phyloP scores from a whole-genome alignment of 1,284 basidiomycete genomes.

The Gymnopus androsaceus region DNA sequence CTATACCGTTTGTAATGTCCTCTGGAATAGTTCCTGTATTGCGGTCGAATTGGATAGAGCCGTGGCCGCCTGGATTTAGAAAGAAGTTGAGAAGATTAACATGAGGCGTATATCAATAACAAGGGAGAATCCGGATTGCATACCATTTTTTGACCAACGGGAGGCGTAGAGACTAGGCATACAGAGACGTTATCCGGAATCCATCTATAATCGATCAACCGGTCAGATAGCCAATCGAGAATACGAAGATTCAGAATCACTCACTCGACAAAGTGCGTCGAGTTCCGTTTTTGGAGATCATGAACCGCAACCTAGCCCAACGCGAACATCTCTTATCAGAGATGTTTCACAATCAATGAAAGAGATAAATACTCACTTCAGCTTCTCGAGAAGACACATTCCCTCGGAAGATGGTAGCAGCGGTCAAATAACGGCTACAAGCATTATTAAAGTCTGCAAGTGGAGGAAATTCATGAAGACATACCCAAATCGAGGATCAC shows the following conservation, averaged over 20 bases:
- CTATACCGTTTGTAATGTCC: conserved; percentile 66
- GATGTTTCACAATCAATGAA: background rate
- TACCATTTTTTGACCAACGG: conserved; percentile 75
- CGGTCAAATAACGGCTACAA: conserved; percentile 80
- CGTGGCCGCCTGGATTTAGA: conserved; percentile 70
- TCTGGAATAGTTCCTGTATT: conserved; percentile 89
- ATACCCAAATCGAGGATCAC: conserved; percentile 77
- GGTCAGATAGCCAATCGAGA: background rate
- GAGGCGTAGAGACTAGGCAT: conserved; percentile 81
- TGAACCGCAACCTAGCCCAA: conserved; percentile 46
- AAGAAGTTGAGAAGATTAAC: background rate
- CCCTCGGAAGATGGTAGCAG: conserved; percentile 87
- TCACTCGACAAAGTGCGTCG: conserved; percentile 77
- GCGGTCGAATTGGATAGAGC: conserved; percentile 85
- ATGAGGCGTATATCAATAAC: background rate
- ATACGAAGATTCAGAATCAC: conserved; percentile 22
- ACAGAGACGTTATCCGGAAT: conserved; percentile 85
- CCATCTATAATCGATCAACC: conserved; percentile 52
- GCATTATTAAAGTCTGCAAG: conserved; percentile 5
- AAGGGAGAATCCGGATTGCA: conserved; percentile 19
- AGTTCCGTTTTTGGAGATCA: conserved; percentile 72
- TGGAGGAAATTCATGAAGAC: conserved; percentile 25
- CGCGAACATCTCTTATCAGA: background rate
- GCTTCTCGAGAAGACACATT: conserved; percentile 77
- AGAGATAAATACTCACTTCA: conserved; percentile 49